These are phyloP conservation scores for Dothiorella sarmentorum DNA, from an alignment of 2,329 filamentous ascomycete genomes.

Conservation along the genomic window DNA sequence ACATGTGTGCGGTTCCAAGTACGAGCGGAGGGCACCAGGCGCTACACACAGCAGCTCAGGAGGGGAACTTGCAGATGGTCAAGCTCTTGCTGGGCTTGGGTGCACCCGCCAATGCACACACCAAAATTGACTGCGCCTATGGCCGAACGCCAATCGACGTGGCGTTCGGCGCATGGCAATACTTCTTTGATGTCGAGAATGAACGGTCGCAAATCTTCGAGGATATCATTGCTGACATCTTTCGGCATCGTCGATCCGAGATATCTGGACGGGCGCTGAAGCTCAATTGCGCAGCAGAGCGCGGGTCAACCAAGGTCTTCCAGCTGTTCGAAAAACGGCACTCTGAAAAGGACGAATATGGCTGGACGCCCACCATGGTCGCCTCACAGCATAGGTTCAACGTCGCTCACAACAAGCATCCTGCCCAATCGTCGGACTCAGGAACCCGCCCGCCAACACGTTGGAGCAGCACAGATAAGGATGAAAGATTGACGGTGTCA, in stretches of 20 bases:
- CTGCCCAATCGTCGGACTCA: neutral
- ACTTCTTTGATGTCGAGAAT: neutral
- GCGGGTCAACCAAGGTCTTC: neutral
- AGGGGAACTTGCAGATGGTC: neutral
- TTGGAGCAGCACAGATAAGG: neutral
- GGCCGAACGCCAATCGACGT: neutral
- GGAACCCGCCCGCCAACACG: neutral
- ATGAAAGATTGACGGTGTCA: neutral
- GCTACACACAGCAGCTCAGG: neutral
- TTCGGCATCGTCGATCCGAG: neutral
- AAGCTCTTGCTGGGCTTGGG: neutral
- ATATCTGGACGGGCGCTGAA: neutral
- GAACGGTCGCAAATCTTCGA: neutral
- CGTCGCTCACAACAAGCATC: neutral
- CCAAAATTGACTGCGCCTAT: neutral
- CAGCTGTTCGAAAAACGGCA: neutral
- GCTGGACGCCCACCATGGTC: neutral
- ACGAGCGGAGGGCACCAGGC: too few relatives aligned
- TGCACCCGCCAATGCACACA: neutral
- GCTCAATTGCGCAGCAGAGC: neutral
- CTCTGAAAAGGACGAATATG: neutral
- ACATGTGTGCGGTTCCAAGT: neutral
- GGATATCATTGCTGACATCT: neutral
- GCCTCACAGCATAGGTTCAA: neutral
- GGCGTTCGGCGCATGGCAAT: neutral